Percentiles rank a stretch among this genome's conserved stretches.
phyloP scores from a whole-genome alignment of 345 rosid genomes.

The Triadica sebifera region DNA sequence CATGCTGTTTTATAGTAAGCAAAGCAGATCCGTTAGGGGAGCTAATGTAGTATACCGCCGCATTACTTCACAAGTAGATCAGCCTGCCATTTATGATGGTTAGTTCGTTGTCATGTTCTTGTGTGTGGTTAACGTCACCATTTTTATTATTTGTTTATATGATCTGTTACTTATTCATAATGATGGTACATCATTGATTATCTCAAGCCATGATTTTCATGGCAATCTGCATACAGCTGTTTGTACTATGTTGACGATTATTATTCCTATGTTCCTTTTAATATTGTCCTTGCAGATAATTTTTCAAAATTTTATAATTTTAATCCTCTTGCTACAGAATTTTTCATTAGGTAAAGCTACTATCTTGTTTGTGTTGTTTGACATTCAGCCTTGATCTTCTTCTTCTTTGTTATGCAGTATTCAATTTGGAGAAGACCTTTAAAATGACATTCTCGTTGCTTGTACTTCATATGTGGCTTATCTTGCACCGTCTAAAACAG shows the following conservation, averaged over 20 bases:
- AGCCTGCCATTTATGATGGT: conserved; percentile 83
- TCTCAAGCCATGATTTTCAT: not conserved
- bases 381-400: not conserved
- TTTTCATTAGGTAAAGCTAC: not conserved
- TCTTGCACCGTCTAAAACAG: conserved; percentile 72
- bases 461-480: conserved; percentile 93
- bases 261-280: not conserved
- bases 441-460: conserved; percentile 78
- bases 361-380: not conserved
- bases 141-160: not conserved
- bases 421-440: conserved; percentile 94
- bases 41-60: conserved; percentile 77
- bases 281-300: not conserved
- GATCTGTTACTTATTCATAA: not conserved
- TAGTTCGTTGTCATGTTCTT: conserved; percentile 6
- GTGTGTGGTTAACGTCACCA: not conserved
- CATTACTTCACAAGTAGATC: conserved; percentile 66
- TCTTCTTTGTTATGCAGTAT: conserved; percentile 49
- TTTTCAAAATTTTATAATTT: not conserved
- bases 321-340: not conserved
- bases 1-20: conserved; percentile 81
- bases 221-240: not conserved
- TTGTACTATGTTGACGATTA: not conserved
- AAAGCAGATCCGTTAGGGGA: conserved; percentile 79
- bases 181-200: not conserved